Evolutionary conservation across 352 stramenopile genomes (phyloP).

Genomic region (Globisporangium carolinianum): DNA sequence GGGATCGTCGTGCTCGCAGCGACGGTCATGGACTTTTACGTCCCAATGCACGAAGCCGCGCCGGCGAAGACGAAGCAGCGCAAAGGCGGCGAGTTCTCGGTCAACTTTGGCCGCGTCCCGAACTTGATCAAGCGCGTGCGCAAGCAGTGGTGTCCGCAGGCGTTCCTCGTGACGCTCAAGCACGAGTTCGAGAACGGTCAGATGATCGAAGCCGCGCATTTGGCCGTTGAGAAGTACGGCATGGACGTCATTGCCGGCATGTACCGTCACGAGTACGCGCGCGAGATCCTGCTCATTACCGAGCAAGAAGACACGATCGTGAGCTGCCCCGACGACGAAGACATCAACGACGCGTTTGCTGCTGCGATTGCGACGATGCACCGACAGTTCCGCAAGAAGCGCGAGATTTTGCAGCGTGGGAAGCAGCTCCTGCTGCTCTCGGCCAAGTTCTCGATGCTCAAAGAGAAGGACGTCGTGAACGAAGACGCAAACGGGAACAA

Average conservation of each 20-base stretch:
- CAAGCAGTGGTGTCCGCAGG: slow-evolving; percentile 74
- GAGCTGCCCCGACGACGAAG: slow-evolving; percentile 62
- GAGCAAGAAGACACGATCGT: slow-evolving; percentile 80
- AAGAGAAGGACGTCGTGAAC: slow-evolving; percentile 81
- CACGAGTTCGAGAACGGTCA: slow-evolving; percentile 60
- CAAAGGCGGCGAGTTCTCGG: slow-evolving; percentile 49
- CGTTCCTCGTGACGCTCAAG: slow-evolving; percentile 78
- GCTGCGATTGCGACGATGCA: slow-evolving; percentile 69
- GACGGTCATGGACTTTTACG: slow-evolving; percentile 82
- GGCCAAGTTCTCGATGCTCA: slow-evolving; percentile 86
- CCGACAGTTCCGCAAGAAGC: slow-evolving; percentile 62
- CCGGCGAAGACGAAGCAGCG: slow-evolving; percentile 18
- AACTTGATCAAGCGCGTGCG: slow-evolving; percentile 79
- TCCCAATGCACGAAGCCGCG: slow-evolving; percentile 18
- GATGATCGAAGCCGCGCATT: slow-evolving; percentile 60
- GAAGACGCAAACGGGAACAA: slow-evolving; percentile 83
- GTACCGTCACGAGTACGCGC: slow-evolving; percentile 30
- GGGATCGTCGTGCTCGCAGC: slow-evolving; percentile 67
- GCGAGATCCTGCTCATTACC: slow-evolving; percentile 73
- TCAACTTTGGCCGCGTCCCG: slow-evolving; percentile 75
- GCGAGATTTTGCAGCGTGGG: slow-evolving; percentile 67
- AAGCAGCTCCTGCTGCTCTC: slow-evolving; percentile 77
- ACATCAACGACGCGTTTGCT: slow-evolving; percentile 77
- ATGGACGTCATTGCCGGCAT: slow-evolving; percentile 72
- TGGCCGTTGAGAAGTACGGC: slow-evolving; percentile 73